Conservation (phyloP, 1,284 basidiomycete genomes). For the Agaricales sp. region DNA sequence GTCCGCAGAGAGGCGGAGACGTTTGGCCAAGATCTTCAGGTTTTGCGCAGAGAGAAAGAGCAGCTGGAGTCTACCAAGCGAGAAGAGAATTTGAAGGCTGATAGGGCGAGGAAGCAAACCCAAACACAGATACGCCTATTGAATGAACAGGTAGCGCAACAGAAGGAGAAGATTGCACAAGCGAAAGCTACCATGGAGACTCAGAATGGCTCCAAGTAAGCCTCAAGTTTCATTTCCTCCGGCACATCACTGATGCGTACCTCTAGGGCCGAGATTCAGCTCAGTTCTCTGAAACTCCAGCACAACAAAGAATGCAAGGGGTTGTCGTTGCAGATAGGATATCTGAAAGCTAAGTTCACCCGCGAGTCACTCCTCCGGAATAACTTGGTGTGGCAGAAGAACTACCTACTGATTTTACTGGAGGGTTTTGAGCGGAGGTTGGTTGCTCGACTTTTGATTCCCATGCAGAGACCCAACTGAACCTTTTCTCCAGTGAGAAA, state of each 20-base stretch:
- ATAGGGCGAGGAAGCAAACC: conserved; percentile 53
- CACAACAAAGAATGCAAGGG: conserved; percentile 86
- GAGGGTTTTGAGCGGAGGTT: conserved; percentile 68
- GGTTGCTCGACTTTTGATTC: conserved; percentile 12
- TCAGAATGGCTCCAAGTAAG: conserved; percentile 50
- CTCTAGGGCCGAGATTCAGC: conserved; percentile 22
- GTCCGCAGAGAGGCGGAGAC: conserved; percentile 65
- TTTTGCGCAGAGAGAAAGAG: conserved; percentile 56
- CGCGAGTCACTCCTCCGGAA: conserved; percentile 79
- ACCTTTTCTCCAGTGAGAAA: conserved; percentile 45
- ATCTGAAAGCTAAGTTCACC: conserved; percentile 86
- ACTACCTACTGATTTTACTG: conserved; percentile 60
- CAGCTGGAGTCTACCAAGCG: conserved; percentile 41
- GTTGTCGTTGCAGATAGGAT: conserved; percentile 79
- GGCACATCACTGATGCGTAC: conserved; percentile 6
- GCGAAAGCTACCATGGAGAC: conserved; percentile 34
- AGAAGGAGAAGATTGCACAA: conserved; percentile 35
- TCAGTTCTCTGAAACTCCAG: conserved; percentile 47
- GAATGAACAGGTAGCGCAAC: conserved; percentile 56
- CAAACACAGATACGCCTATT: conserved; percentile 55
- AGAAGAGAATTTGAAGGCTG: conserved; percentile 39
- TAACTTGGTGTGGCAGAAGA: conserved; percentile 81
- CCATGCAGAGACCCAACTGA: conserved; percentile 1
- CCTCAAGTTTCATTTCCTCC: conserved; percentile 10
- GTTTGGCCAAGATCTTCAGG: conserved; percentile 65